These are phyloP conservation scores for Arthrobotrys sinensis DNA, from an alignment of 2,329 filamentous ascomycete species.

Conservation along the genomic window DNA sequence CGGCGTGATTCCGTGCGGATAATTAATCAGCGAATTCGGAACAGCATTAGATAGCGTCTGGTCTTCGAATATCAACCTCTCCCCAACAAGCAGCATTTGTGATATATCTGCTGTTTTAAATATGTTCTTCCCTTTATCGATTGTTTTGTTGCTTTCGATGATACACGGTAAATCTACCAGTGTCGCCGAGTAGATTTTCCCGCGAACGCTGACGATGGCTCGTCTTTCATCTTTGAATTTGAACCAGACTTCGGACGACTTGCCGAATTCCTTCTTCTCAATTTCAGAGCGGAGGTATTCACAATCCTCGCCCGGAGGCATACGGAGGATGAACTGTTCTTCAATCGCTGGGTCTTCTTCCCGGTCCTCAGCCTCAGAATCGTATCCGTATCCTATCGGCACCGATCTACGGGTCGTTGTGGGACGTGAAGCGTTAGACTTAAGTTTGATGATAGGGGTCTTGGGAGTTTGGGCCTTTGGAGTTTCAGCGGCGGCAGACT, in stretches of 20 bases:
- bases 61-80: conserved; percentile 72
- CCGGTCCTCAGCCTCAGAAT: conserved; percentile 92
- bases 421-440: conserved; percentile 73
- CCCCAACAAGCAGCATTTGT: conserved; percentile 79
- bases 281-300: conserved; percentile 85
- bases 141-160: conserved; percentile 81
- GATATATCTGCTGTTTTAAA: conserved; percentile 78
- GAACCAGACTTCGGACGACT: conserved; percentile 80
- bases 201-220: conserved; percentile 75
- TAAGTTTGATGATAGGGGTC: conserved; percentile 73
- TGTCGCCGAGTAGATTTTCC: conserved; percentile 76
- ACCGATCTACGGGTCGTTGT: conserved; percentile 74
- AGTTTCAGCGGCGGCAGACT: conserved; percentile 53
- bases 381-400: conserved; percentile 87
- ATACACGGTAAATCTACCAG: conserved; percentile 80
- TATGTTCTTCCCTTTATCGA: conserved; percentile 78
- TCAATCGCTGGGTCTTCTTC: conserved; percentile 91
- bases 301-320: conserved; percentile 86
- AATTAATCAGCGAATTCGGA: conserved; percentile 68
- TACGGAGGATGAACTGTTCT: conserved; percentile 89
- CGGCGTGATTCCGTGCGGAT: conserved; percentile 74
- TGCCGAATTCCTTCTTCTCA: conserved; percentile 79
- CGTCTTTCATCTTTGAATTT: conserved; percentile 81
- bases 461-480: conserved; percentile 62
- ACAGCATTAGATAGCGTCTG: conserved; percentile 71